A percentile compares a stretch with the other conserved stretches of the same genome.
Conservation (phyloP, 768 basidiomycete species). For the Lentinula lateritia region DNA sequence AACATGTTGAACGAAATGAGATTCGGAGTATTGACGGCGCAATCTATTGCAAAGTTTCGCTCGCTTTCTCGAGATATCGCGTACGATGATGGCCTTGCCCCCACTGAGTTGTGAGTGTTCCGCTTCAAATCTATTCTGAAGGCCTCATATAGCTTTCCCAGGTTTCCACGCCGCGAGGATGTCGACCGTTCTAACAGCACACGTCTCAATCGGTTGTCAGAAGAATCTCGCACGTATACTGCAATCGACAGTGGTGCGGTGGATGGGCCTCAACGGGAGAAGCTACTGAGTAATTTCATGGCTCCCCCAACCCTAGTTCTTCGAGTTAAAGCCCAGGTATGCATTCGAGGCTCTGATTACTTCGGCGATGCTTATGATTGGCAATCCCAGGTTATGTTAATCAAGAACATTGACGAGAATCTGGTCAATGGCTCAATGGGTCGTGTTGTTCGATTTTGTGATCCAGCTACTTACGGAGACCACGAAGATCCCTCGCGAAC, state of each 20-base stretch:
- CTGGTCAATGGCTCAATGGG: slow-evolving; percentile 97
- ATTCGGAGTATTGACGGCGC: slow-evolving; percentile 63
- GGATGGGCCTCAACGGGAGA: slow-evolving; percentile 57
- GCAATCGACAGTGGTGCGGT: slow-evolving; percentile 64
- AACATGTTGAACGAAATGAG: slow-evolving; percentile 99
- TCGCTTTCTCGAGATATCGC: slow-evolving; percentile 61
- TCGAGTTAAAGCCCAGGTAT: slow-evolving; percentile 72
- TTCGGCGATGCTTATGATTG: slow-evolving; percentile 9
- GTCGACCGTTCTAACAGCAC: slow-evolving; percentile 79
- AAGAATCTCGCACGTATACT: slow-evolving; percentile 42
- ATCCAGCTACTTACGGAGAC: slow-evolving; percentile 38
- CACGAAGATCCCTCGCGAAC: slow-evolving; percentile 27
- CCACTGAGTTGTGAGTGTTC: slow-evolving; percentile 79
- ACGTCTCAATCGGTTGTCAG: slow-evolving; percentile 58
- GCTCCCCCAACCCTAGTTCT: slow-evolving; percentile 67
- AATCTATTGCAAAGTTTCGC: slow-evolving; percentile 69
- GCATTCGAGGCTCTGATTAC: neutral
- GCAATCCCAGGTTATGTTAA: slow-evolving; percentile 76
- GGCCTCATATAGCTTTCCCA: slow-evolving; percentile 22
- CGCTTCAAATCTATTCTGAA: neutral
- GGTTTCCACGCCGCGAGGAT: slow-evolving; percentile 88
- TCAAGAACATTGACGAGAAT: slow-evolving; percentile 87
- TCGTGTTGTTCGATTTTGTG: slow-evolving; percentile 68
- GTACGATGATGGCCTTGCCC: slow-evolving; percentile 77
- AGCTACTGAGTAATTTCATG: slow-evolving; percentile 88